Conservation (phyloP, 495 filamentous ascomycete species). For the Parachaetomium inaequale region DNA sequence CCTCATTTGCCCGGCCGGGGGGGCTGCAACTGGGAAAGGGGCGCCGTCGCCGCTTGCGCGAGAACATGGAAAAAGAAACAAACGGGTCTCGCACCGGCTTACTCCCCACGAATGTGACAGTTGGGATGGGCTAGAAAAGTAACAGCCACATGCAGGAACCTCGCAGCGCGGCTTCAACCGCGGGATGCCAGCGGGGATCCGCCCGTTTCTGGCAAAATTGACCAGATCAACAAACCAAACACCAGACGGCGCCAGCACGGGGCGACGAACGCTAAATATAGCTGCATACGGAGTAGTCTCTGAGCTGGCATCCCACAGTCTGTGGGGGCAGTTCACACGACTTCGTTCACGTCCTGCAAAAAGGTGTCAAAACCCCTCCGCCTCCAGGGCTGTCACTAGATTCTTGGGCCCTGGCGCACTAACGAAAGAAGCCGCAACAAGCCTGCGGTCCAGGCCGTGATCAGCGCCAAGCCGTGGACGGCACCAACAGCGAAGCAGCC, state of each 20-base stretch:
- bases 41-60: neutral
- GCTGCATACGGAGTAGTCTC: neutral
- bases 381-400: neutral
- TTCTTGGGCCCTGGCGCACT: neutral
- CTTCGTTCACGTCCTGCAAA: neutral
- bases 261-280: neutral
- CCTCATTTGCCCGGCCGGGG: neutral
- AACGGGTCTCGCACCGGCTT: neutral
- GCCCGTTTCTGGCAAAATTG: neutral
- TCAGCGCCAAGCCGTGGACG: conserved; percentile 31
- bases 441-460: conserved; percentile 27
- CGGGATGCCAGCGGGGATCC: neutral
- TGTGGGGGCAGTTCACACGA: neutral
- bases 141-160: neutral
- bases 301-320: neutral
- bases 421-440: conserved; percentile 6
- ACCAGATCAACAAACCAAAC: neutral
- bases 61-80: neutral
- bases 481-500: conserved; percentile 21
- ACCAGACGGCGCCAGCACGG: neutral
- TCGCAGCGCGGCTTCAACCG: neutral
- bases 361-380: neutral
- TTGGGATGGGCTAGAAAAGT: neutral
- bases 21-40: neutral
- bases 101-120: neutral